phyloP scores from a whole-genome alignment of 441 rosid genomes.

The Aleurites moluccanus region DNA sequence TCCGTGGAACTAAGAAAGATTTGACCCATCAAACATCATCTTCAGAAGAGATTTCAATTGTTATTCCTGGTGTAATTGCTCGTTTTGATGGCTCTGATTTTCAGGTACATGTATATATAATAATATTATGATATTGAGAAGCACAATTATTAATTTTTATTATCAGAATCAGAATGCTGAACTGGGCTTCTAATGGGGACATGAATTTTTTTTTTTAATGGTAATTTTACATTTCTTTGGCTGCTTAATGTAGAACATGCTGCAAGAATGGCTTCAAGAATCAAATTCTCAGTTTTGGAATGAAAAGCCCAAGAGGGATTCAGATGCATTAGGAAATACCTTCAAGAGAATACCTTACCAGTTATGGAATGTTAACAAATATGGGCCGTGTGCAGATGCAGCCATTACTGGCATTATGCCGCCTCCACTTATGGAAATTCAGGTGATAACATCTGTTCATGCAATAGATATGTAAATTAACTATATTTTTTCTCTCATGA shows the following conservation, averaged over 20 bases:
- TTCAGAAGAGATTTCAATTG: constrained; percentile 66
- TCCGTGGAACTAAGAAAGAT: constrained; percentile 67
- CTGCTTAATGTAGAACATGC: constrained; percentile 46
- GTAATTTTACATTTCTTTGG: not conserved
- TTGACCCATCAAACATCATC: constrained; percentile 47
- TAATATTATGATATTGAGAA: too few species aligned
- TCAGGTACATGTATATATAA: constrained; percentile 42
- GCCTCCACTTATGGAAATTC: constrained; percentile 84
- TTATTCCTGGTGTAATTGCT: constrained; percentile 76
- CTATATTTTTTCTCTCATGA: not conserved
- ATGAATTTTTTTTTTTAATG: not conserved
- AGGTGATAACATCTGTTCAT: constrained; percentile 43
- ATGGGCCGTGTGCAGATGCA: constrained; percentile 78
- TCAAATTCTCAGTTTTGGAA: constrained; percentile 70
- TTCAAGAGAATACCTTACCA: constrained; percentile 63
- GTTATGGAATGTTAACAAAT: constrained; percentile 84
- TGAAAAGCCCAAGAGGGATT: constrained; percentile 43
- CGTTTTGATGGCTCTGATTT: constrained; percentile 83
- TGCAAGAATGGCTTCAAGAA: constrained; percentile 69
- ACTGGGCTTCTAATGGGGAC: not conserved
- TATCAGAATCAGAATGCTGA: not conserved
- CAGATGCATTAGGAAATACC: constrained; percentile 42
- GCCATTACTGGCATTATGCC: constrained; percentile 90
- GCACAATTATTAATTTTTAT: too few species aligned
- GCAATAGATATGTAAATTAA: not conserved